Conservation (phyloP, 2,329 filamentous ascomycete species). For the Phialophora expanda region DNA sequence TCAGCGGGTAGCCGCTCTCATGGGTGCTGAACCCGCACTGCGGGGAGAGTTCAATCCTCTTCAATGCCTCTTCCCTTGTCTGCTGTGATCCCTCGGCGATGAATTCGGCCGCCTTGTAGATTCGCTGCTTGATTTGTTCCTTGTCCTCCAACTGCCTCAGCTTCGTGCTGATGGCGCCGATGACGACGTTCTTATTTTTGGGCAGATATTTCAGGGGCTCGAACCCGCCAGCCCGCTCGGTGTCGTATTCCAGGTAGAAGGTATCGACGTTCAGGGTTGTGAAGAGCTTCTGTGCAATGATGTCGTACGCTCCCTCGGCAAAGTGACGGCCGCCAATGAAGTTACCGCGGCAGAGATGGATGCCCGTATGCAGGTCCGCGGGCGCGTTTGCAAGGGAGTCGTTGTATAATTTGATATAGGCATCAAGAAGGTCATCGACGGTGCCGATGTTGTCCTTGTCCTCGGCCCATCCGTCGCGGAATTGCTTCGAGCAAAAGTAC, state of each 20-base stretch:
- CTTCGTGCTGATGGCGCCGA: slow-evolving; percentile 66
- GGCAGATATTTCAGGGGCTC: slow-evolving; percentile 64
- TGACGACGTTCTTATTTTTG: slow-evolving; percentile 62
- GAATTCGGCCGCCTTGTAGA: slow-evolving; percentile 65
- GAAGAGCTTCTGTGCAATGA: slow-evolving; percentile 67
- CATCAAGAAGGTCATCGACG: slow-evolving; percentile 70
- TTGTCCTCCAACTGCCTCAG: slow-evolving; percentile 63
- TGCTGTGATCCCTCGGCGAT: slow-evolving; percentile 68
- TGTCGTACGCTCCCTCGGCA: slow-evolving; percentile 66
- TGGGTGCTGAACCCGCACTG: slow-evolving; percentile 74
- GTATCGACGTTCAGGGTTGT: slow-evolving; percentile 63
- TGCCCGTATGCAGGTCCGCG: slow-evolving; percentile 70
- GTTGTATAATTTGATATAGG: slow-evolving; percentile 75
- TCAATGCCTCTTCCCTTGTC: slow-evolving; percentile 67
- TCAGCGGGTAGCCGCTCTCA: slow-evolving; percentile 69
- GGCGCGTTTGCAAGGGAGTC: slow-evolving; percentile 65
- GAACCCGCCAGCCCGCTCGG: slow-evolving; percentile 63
- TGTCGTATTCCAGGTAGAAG: slow-evolving; percentile 70
- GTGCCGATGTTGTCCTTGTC: slow-evolving; percentile 68
- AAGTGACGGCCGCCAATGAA: slow-evolving; percentile 67
- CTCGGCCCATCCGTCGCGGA: slow-evolving; percentile 68
- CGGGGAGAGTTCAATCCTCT: slow-evolving; percentile 66
- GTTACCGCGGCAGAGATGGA: slow-evolving; percentile 70
- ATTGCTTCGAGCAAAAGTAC: slow-evolving; percentile 70
- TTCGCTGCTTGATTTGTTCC: slow-evolving; percentile 61